Base-by-base conservation (phyloP, 2,329 filamentous ascomycete genomes). In the Venturia oleaginea region DNA sequence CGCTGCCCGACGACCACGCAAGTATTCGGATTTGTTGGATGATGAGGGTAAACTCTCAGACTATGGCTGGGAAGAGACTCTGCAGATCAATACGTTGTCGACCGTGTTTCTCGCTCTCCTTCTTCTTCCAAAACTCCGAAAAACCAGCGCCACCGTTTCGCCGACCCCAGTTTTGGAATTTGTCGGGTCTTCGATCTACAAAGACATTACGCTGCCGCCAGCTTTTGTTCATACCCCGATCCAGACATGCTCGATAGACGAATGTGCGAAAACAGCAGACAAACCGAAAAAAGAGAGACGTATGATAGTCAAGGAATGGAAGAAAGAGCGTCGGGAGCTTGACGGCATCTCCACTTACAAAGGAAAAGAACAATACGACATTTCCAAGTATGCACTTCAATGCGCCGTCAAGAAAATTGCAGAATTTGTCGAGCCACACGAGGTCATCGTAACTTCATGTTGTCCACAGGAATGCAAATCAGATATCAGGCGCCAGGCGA, bases 1-100 rank as follows among this genome's bases (percentile, higher is more conserved):
- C n/a, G n/a, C n/a, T n/a, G n/a, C n/a, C n/a, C n/a, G n/a, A n/a
- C n/a, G n/a, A n/a, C n/a, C n/a, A n/a, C n/a, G n/a, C n/a, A n/a
- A n/a, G 64, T 66, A 3, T 78, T 69, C 66, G 10, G 6, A 7
- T 17, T 6, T 10, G 17, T 19, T 13, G 42, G 19, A 46, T 64
- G 67, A 13, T 13, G 34, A 13, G 13, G 8, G 13, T 13, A 37
- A 37, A 37, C 8, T 6, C 13, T 15, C 66, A 69, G 2, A 68
- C 67, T 2, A 70, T 69, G 51, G 68, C 72, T 27, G 71, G 74
- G 43, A 75, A 76, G 54, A 64, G 0, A 73, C 71, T n/a, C 71
- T 78, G 17, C 75, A 75, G 3, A 70, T 77, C 4, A 78, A 79
- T 59, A 74, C 77, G 0, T 68, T 77, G 0, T 73, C 72, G 1